Conservation (phyloP, 2,329 filamentous ascomycete genomes). For the Tolypocladium amazonense region DNA sequence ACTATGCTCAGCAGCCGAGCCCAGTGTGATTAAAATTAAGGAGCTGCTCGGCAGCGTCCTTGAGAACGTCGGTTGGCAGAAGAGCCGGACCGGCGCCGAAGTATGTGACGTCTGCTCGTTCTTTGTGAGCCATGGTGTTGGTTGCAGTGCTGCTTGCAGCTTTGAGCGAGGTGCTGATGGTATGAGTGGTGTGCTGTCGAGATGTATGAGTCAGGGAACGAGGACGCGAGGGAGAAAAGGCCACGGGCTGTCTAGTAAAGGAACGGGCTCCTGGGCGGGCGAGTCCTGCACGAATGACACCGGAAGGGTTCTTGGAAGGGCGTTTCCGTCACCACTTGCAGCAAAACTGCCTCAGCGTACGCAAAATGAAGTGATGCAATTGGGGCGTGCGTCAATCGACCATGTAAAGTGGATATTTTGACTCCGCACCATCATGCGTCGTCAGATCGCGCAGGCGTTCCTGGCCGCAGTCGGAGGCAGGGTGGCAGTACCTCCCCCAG, state of each 20-base stretch:
- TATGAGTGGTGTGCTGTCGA: background rate
- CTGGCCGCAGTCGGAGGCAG: background rate
- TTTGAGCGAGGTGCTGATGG: background rate
- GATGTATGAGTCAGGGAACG: background rate
- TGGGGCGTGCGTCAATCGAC: background rate
- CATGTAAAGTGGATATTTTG: background rate
- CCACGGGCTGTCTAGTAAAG: background rate
- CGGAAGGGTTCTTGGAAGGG: background rate
- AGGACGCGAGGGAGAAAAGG: background rate
- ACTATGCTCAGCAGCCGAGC: slow-evolving; percentile 76
- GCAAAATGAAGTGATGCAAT: background rate
- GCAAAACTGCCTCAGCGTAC: background rate
- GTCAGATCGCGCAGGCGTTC: background rate
- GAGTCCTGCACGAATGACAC: background rate
- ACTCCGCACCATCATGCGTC: background rate
- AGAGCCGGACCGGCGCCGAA: slow-evolving; percentile 88
- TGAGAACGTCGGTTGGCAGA: slow-evolving; percentile 71
- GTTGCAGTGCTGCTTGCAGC: background rate
- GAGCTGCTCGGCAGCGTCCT: slow-evolving; percentile 65
- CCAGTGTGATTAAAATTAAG: slow-evolving; percentile 74
- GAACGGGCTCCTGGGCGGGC: background rate
- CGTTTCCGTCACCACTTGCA: background rate
- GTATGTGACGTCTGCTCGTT: slow-evolving; percentile 63
- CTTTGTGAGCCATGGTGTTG: background rate
- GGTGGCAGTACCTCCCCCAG: background rate